Evolutionary conservation across 345 rosid species (phyloP), one percentile per base, ranked within the genome.

Genomic region (Acer campestre): DNA sequence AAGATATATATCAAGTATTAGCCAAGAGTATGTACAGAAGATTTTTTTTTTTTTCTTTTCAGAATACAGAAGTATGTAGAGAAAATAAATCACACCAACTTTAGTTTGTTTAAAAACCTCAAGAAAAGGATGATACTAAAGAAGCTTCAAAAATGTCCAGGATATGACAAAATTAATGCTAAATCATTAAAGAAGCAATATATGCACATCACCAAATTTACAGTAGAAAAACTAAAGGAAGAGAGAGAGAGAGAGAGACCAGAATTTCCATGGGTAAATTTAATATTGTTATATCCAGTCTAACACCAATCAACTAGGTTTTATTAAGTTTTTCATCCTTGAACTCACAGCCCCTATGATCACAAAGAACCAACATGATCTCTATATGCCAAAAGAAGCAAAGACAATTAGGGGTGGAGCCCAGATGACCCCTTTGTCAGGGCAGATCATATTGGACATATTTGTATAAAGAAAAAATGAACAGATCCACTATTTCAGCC

Each of bases 391-490:
- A 48, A 74, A 74, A 18, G 13, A 46, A 61, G 20, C 10, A 18
- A 17, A 62, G 8, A 73, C 18, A 48, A 2, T 46, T 8, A 44
- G 14, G 35, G 61, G 20, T 13, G 31, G 29, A 74, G 35, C 27
- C 16, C 77, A 63, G 29, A 25, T 27, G 61, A 62, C 64, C 70
- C 31, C 59, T 71, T 35, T n/a, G 22, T 31, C 74, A 20, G 14
- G 22, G 66, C n/a, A 25, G 40, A 73, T 58, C 56, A 38, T 23
- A 16, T 35, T 3, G 22, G 25, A 27, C 18, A 73, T 61, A 42
- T 12, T 40, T 61, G 14, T 4, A 72, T 22, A 7, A 1, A 25
- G 22, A 11, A 38, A 22, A 40, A 12, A 1, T 5, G 38, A 58
- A 71, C 31, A 29, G 51, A 53, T 70, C 10, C 63, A 71, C 18